Base-by-base conservation (phyloP, 495 filamentous ascomycete genomes). In the Schizothecium vesticola region DNA sequence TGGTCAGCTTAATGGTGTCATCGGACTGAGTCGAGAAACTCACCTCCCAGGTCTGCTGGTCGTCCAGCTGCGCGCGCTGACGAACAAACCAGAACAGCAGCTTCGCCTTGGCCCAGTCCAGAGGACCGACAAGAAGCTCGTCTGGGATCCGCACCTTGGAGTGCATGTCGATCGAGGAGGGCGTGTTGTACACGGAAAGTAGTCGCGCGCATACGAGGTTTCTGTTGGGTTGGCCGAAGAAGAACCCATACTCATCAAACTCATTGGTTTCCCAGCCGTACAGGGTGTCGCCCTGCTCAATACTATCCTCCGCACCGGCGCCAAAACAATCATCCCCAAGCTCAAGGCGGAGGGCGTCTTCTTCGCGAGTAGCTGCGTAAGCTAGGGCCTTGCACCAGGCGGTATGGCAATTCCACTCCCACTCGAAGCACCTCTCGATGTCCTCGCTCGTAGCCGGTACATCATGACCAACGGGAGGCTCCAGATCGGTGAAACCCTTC, bases 81-180 rank as follows among this genome's bases (percentile, higher is more conserved):
- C 73, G 79, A 16, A 76, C 51, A 16, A 80, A 56, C 81, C 81
- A 83, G 69, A 76, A 81, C 0, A 78, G 64, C 59, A 78, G 74
- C 68, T 75, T 74, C 6, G 74, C 66, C 1, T 62, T 67, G 1
- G 75, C 67, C 61, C 74, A 74, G 24, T 69, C 61, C 26, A 65
- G 72, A 1, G 79, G 75, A 10, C 74, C 72, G 3, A 23, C 61
- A 3, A 83, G 25, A 1, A 83, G 66, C 6, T 66, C 66, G 43
- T 79, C 67, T 0, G 81, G 80, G 21, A 82, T 78, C 22, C 57
- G 65, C 1, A 70, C 74, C 1, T 29, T n/a, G 3, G 58, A 64
- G 57, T 83, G 75, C 6, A 81, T 65, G 4, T 76, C 77, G 6
- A 76, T 55, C 61, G 69, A 51, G 19, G 43, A n/a, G 43, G 43